Evolutionary conservation across 768 basidiomycete species (phyloP).

Genomic region (Leccinum uliginosum): DNA sequence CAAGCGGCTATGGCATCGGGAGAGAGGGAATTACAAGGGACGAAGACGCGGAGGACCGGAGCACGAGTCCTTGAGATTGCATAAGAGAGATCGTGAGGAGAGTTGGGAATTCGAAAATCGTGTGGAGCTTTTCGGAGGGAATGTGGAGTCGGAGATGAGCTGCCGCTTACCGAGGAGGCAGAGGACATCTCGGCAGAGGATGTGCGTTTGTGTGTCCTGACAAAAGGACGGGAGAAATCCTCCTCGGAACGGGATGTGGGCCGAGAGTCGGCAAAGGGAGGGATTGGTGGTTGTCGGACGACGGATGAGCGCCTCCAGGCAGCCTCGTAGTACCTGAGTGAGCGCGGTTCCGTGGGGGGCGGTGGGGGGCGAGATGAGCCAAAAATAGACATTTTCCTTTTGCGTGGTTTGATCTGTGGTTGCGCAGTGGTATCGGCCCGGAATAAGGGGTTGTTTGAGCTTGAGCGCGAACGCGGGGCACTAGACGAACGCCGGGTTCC

Average conservation of each 20-base stretch:
- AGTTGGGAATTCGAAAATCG: slow-evolving; percentile 17
- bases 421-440: slow-evolving; percentile 8
- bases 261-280: slow-evolving; percentile 19
- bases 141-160: slow-evolving; percentile 21
- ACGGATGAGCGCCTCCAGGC: slow-evolving; percentile 43
- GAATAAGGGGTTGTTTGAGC: slow-evolving; percentile 21
- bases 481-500: slow-evolving; percentile 1
- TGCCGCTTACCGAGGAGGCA: slow-evolving; percentile 33
- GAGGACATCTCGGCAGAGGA: slow-evolving; percentile 43
- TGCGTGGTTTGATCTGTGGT: slow-evolving; percentile 15
- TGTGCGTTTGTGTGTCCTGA: slow-evolving; percentile 38
- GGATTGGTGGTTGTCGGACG: not conserved
- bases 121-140: slow-evolving; percentile 7
- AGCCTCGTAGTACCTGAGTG: slow-evolving; percentile 43
- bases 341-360: slow-evolving; percentile 42
- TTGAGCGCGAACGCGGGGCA: slow-evolving; percentile 4
- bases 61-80: slow-evolving; percentile 63
- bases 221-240: slow-evolving; percentile 32
- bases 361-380: slow-evolving; percentile 33
- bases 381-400: slow-evolving; percentile 36
- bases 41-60: slow-evolving; percentile 70
- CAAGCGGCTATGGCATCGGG: slow-evolving; percentile 46
- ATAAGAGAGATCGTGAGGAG: slow-evolving; percentile 59
- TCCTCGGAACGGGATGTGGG: slow-evolving; percentile 37
- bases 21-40: slow-evolving; percentile 59